Evolutionary conservation across 1,139 yeast genomes (phyloP).

Genomic region (Saccharomyces hybrid): DNA sequence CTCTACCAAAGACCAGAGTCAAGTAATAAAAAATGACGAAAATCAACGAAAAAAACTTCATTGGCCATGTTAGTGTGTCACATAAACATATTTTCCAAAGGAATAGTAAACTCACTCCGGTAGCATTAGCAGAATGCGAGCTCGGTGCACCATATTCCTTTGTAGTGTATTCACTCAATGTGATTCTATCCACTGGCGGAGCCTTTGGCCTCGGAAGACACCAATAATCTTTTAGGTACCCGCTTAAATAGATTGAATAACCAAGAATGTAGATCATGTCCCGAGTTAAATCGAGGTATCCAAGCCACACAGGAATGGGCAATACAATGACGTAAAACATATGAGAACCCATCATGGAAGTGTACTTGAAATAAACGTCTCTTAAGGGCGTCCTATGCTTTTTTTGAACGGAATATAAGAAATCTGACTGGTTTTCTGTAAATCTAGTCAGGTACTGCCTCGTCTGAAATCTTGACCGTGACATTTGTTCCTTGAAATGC

Average conservation of each 20-base stretch:
- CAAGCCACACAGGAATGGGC: slow-evolving; percentile 84
- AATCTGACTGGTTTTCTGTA: slow-evolving; percentile 60
- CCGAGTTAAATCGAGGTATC: slow-evolving; percentile 51
- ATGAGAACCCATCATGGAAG: slow-evolving; percentile 89
- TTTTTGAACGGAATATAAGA: slow-evolving; percentile 52
- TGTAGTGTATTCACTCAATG: no score
- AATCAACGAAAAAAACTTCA: slow-evolving; percentile 9
- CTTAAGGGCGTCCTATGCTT: slow-evolving; percentile 43
- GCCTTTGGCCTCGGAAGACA: no score
- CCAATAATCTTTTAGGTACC: no score
- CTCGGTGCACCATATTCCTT: no score
- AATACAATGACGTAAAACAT: slow-evolving; percentile 86
- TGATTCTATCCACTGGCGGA: no score
- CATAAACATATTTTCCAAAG: slow-evolving; percentile 14
- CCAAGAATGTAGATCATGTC: slow-evolving; percentile 75
- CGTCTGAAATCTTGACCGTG: slow-evolving; percentile 50
- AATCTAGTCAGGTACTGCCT: slow-evolving; percentile 52
- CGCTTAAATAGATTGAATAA: slow-evolving; percentile 74
- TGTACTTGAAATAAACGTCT: slow-evolving; percentile 77
- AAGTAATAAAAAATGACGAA: slow-evolving; percentile 44
- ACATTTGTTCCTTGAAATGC: slow-evolving; percentile 56
- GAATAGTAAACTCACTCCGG: slow-evolving; percentile 36
- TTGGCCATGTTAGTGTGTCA: slow-evolving; percentile 6
- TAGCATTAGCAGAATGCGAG: no score
- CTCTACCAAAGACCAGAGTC: slow-evolving; percentile 68